These are phyloP conservation scores for Pseudonectria foliicola DNA, from an alignment of 2,329 filamentous ascomycete genomes.

Conservation along the genomic window DNA sequence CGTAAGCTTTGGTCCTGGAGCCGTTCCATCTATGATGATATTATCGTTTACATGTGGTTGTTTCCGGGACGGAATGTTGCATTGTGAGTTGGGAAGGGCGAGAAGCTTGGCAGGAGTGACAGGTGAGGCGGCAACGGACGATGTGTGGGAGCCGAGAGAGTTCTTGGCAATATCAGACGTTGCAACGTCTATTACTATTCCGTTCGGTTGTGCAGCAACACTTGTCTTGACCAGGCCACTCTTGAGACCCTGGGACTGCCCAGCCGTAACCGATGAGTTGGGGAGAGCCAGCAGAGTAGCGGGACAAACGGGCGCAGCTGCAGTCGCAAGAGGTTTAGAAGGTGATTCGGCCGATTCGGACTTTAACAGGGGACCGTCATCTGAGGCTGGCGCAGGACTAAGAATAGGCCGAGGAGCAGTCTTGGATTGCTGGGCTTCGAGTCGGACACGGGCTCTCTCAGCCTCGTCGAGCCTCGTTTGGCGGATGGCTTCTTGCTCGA, in stretches of 20 bases:
- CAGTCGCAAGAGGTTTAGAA: background rate
- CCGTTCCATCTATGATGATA: too few species aligned
- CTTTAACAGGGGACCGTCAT: background rate
- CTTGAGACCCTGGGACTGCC: background rate
- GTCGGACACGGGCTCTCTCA: conserved; percentile 15
- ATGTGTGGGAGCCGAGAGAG: background rate
- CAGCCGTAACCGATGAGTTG: conserved; percentile 41
- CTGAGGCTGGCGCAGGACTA: too few species aligned
- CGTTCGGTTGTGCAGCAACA: too few species aligned
- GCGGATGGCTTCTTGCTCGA: conserved; percentile 78
- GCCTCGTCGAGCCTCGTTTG: conserved; percentile 50
- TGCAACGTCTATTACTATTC: background rate
- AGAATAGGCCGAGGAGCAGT: background rate
- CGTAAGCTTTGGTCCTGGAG: too few species aligned
- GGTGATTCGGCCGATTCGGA: background rate
- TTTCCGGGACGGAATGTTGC: too few species aligned
- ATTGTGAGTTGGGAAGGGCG: conserved; percentile 2
- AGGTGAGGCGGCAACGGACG: background rate
- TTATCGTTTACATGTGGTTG: background rate
- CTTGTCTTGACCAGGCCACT: too few species aligned
- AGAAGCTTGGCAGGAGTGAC: background rate
- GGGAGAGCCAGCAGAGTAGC: conserved; percentile 43
- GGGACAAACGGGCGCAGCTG: conserved; percentile 35
- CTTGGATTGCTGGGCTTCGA: conserved; percentile 2
- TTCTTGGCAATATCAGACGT: background rate